These are phyloP conservation scores for Phaeotremella fagi DNA, from an alignment of 768 basidiomycete species.

Conservation along the genomic window DNA sequence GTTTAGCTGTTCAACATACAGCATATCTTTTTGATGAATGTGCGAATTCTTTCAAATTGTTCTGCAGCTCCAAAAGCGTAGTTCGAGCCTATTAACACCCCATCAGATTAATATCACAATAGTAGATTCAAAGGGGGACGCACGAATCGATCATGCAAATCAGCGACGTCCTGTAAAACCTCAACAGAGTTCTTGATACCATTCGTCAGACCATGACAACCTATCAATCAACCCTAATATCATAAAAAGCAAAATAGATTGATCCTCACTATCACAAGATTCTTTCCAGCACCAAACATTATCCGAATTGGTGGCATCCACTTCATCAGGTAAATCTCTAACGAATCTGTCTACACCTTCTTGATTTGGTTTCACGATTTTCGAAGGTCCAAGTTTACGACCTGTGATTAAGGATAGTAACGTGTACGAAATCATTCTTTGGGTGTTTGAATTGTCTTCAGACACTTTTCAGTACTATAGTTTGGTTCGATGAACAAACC, in stretches of 20 bases:
- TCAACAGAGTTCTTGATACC: conserved; percentile 72
- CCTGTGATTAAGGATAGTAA: conserved; percentile 70
- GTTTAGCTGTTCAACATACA: conserved; percentile 54
- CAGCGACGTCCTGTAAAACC: conserved; percentile 66
- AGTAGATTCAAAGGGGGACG: conserved; percentile 44
- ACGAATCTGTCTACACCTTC: background rate
- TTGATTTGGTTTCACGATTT: background rate
- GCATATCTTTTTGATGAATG: conserved; percentile 71
- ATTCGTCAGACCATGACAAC: conserved; percentile 72
- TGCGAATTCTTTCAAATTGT: conserved; percentile 67
- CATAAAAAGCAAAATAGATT: background rate
- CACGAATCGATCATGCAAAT: conserved; percentile 9
- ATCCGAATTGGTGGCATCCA: conserved; percentile 53
- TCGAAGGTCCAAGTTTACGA: conserved; percentile 53
- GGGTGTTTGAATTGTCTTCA: conserved; percentile 74
- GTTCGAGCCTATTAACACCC: conserved; percentile 60
- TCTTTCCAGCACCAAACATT: conserved; percentile 88
- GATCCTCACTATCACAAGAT: conserved; percentile 59
- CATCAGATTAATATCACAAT: conserved; percentile 63
- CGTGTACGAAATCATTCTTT: conserved; percentile 67
- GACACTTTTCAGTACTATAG: too few species aligned
- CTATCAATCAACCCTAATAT: conserved; percentile 46
- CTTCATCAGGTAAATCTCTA: background rate
- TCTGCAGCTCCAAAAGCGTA: conserved; percentile 68
- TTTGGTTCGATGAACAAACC: too few species aligned